Evolutionary conservation across 331 rosid species (phyloP), one percentile per base, ranked within the genome.

Genomic region (Arachis monticola): DNA sequence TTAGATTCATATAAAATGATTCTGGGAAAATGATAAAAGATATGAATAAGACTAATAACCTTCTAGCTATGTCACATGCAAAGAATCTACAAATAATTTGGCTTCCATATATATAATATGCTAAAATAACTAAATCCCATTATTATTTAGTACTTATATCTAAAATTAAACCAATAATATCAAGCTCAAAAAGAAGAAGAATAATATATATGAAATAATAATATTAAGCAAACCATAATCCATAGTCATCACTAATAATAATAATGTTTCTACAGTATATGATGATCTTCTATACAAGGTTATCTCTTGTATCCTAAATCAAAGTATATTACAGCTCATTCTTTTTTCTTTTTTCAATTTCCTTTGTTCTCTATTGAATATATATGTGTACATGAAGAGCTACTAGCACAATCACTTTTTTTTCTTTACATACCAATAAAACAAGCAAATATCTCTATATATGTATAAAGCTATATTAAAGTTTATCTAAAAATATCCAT

Each of bases 401-500:
- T 32, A 32, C 38, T 32, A 32, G 38, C 82, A 74, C 71, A 82
- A 67, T 74, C 48, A 73, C 62, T 8, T 69, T 50, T 67, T 8
- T 44, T 79, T 38, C 77, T 71, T 75, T 81, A 64, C 76, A 71
- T 64, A 79, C 80, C 78, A 80, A 83, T 77, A 79, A 48, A 75
- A 72, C 70, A 76, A 83, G 86, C 77, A 81, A 73, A 77, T 79
- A 83, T 53, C 69, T 68, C 67, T 72, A 75, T 73, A 57, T 76
- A 71, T 17, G 76, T 77, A 79, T 84, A 84, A 80, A 76, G 79
- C 80, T 65, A 78, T 70, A 77, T 77, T 67, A 67, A 80, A 85
- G 31, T 72, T 71, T 69, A 69, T 30, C 83, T 86, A 71, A 81
- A 84, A 82, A 60, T 86, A 89, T 82, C 76, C 80, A 78, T 52